Conservation (phyloP, 1,139 yeast species). For the Ogataea hybrid region DNA sequence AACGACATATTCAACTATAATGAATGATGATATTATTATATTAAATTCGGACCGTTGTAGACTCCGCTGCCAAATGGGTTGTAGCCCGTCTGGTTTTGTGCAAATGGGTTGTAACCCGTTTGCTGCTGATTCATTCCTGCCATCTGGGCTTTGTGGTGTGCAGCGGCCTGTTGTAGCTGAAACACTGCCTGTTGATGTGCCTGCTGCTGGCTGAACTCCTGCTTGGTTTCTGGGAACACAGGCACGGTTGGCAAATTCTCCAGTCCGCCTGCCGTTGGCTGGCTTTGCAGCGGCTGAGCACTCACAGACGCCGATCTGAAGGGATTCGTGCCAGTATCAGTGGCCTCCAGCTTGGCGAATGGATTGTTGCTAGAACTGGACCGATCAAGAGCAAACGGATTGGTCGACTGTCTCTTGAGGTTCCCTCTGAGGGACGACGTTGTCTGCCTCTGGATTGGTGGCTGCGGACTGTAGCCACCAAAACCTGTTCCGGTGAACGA, state of each 20-base stretch:
- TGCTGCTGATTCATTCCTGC: background rate
- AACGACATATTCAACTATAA: background rate
- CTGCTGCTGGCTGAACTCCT: conserved; percentile 38
- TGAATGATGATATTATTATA: conserved; percentile 7
- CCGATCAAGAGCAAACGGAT: conserved; percentile 41
- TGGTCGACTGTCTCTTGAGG: conserved; percentile 33
- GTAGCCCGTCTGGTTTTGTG: conserved; percentile 29
- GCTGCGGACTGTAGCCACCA: conserved; percentile 26
- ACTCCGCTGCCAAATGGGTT: conserved; percentile 20
- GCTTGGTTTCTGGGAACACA: conserved; percentile 64
- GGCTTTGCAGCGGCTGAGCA: conserved; percentile 38
- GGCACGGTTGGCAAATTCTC: conserved; percentile 61
- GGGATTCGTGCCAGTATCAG: conserved; percentile 48
- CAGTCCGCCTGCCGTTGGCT: conserved; percentile 67
- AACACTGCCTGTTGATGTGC: conserved; percentile 39
- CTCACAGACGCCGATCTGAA: conserved; percentile 33
- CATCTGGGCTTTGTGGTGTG: conserved; percentile 15
- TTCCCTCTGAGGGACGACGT: conserved; percentile 25
- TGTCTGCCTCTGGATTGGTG: conserved; percentile 15
- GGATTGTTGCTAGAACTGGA: conserved; percentile 25
- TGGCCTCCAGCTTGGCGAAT: conserved; percentile 25
- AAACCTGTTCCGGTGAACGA: conserved; percentile 21
- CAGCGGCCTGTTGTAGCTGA: conserved; percentile 27
- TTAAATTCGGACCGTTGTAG: conserved; percentile 26
- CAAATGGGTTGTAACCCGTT: conserved; percentile 11